Evolutionary conservation across 768 basidiomycete genomes (phyloP).

Genomic region (Auricularia sp.): DNA sequence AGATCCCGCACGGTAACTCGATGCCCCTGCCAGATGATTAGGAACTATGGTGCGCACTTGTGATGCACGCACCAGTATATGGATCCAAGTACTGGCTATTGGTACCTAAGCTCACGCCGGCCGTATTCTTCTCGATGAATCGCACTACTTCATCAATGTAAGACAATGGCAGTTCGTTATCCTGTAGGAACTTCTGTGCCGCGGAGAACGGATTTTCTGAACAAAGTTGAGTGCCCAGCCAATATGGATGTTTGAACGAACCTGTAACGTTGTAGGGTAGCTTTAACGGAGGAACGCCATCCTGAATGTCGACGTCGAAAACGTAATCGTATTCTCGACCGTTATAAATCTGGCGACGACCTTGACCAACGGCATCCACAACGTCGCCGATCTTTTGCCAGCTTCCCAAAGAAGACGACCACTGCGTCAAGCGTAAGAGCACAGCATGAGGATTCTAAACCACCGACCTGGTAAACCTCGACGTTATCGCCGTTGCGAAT

Average conservation of each 20-base stretch:
- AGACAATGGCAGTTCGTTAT: conserved; percentile 69
- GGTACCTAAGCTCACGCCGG: conserved; percentile 54
- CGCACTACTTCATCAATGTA: conserved; percentile 86
- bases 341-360: conserved; percentile 83
- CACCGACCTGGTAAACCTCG: conserved; percentile 81
- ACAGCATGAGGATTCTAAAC: not conserved
- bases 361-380: conserved; percentile 85
- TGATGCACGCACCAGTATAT: conserved; percentile 57
- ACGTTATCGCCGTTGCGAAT: conserved; percentile 68
- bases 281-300: conserved; percentile 86
- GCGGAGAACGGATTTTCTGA: conserved; percentile 85
- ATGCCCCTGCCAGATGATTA: not conserved
- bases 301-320: conserved; percentile 95
- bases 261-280: conserved; percentile 88
- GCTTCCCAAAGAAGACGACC: conserved; percentile 54
- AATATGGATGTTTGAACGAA: conserved; percentile 24
- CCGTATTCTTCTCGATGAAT: conserved; percentile 90
- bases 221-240: not conserved
- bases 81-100: conserved; percentile 65
- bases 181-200: conserved; percentile 78
- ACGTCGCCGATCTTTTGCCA: conserved; percentile 98
- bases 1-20: conserved; percentile 14
- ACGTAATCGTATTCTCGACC: conserved; percentile 98
- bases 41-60: not conserved
- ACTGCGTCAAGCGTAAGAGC: conserved; percentile 38